Conservation (phyloP, 768 basidiomycete genomes). For the Lactarius tabidus region DNA sequence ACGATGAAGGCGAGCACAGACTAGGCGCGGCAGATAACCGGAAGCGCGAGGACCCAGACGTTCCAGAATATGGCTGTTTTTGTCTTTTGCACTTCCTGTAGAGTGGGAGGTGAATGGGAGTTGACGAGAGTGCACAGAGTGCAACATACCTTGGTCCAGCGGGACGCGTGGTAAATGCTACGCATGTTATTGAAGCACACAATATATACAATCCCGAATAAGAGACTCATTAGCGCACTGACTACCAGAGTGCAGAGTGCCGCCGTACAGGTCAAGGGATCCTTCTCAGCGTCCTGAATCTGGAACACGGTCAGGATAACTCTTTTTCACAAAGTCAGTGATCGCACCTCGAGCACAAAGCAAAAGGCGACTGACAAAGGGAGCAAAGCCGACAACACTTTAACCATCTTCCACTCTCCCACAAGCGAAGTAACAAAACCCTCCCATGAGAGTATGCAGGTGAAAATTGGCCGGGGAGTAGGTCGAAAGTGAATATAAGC, state of each 20-base stretch:
- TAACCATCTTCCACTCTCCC: too few relatives aligned
- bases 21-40: slow-evolving; percentile 70
- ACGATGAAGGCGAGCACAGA: too few relatives aligned
- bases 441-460: slow-evolving; percentile 39
- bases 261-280: slow-evolving; percentile 58
- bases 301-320: slow-evolving; percentile 71
- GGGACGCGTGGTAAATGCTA: slow-evolving; percentile 63
- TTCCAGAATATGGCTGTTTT: slow-evolving; percentile 55
- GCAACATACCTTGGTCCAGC: slow-evolving; percentile 60
- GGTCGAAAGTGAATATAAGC: slow-evolving; percentile 35
- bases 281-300: slow-evolving; percentile 44
- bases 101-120: neutral
- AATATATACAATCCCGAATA: slow-evolving; percentile 72
- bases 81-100: slow-evolving; percentile 54
- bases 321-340: slow-evolving; percentile 38
- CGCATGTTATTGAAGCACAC: slow-evolving; percentile 69
- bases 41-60: slow-evolving; percentile 66
- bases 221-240: slow-evolving; percentile 65
- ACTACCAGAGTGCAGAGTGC: slow-evolving; percentile 66
- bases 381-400: slow-evolving; percentile 65
- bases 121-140: neutral
- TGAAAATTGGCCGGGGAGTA: slow-evolving; percentile 43
- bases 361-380: slow-evolving; percentile 5
- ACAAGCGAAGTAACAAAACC: too few relatives aligned
- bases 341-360: neutral